Evolutionary conservation across 345 rosid genomes (phyloP).

Genomic region (Limnanthes douglasii): DNA sequence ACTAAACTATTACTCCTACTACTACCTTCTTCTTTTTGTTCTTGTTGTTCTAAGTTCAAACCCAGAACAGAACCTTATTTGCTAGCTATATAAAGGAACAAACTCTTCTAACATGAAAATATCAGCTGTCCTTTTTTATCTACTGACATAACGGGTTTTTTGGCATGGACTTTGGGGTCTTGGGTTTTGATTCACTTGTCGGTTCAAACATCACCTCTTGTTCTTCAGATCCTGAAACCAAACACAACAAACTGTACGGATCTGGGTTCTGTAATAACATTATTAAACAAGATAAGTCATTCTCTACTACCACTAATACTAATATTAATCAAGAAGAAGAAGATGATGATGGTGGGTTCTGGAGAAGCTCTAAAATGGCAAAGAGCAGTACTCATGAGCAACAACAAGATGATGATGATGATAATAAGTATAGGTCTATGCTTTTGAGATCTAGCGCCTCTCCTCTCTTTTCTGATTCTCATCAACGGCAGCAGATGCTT

Average conservation of each 20-base stretch:
- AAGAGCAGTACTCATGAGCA: conserved; percentile 18
- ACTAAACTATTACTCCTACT: too few relatives aligned
- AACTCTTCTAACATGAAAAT: conserved; percentile 3
- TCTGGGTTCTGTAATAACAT: conserved; percentile 44
- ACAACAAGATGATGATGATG: conserved; percentile 21
- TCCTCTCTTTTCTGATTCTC: conserved; percentile 22
- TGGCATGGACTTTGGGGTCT: conserved; percentile 39
- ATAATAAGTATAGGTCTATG: conserved; percentile 12
- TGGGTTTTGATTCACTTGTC: conserved; percentile 30
- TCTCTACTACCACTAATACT: too few relatives aligned
- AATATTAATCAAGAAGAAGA: too few relatives aligned
- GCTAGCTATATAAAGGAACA: neutral
- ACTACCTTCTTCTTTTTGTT: conserved; percentile 14
- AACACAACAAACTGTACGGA: conserved; percentile 35
- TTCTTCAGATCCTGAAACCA: conserved; percentile 37
- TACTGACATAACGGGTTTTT: conserved; percentile 3
- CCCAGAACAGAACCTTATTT: too few relatives aligned
- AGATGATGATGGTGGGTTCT: conserved; percentile 23
- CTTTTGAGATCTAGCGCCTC: conserved; percentile 23
- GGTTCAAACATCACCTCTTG: conserved; percentile 21
- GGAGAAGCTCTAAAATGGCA: conserved; percentile 37
- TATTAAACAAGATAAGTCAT: conserved; percentile 39
- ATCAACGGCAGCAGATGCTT: conserved; percentile 38
- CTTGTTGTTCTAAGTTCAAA: conserved; percentile 7
- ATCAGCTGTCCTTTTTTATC: conserved; percentile 6